Percentiles rank a stretch among this genome's conserved stretches.
These are phyloP conservation scores for Rhizophora apiculata DNA, from an alignment of 345 rosid genomes.

Conservation along the genomic window DNA sequence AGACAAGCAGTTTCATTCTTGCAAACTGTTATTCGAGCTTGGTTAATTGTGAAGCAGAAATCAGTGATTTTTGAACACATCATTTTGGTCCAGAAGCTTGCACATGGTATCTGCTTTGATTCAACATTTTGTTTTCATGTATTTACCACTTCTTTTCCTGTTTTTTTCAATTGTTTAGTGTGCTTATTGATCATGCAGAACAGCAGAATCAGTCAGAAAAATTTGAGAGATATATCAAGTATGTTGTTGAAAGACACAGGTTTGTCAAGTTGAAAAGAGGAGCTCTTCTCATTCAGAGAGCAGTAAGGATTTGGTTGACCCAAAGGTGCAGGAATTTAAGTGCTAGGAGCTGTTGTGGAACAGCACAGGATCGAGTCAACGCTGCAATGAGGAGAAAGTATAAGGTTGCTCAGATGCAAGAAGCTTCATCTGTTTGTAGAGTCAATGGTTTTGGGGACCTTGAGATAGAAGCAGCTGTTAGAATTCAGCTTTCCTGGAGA, in stretches of 20 bases:
- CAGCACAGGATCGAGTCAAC: constrained; percentile 18
- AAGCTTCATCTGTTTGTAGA: constrained; percentile 11
- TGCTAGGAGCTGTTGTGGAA: constrained; percentile 5
- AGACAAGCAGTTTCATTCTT: constrained; percentile 40
- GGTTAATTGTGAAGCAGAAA: constrained; percentile 52
- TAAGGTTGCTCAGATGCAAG: constrained; percentile 17
- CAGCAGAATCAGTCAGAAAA: constrained; percentile 28
- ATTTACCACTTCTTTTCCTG: neutral
- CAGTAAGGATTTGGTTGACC: constrained; percentile 50
- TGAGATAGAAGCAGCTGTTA: constrained; percentile 43
- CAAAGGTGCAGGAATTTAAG: constrained; percentile 17
- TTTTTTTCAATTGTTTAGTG: constrained; percentile 10
- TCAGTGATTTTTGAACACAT: constrained; percentile 15
- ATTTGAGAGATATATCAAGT: constrained; percentile 31
- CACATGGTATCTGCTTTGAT: constrained; percentile 32
- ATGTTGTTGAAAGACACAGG: constrained; percentile 47
- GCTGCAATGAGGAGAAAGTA: constrained; percentile 23
- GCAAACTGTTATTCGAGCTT: constrained; percentile 52
- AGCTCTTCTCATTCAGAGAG: constrained; percentile 51
- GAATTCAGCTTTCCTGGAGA: constrained; percentile 63
- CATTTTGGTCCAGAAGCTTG: constrained; percentile 21
- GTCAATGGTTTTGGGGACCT: constrained; percentile 12
- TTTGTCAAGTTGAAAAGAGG: constrained; percentile 46
- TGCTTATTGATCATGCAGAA: constrained; percentile 30
- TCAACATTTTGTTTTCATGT: constrained; percentile 1